Conservation (phyloP, 1,284 basidiomycete genomes). For the Phlebopus sp. region DNA sequence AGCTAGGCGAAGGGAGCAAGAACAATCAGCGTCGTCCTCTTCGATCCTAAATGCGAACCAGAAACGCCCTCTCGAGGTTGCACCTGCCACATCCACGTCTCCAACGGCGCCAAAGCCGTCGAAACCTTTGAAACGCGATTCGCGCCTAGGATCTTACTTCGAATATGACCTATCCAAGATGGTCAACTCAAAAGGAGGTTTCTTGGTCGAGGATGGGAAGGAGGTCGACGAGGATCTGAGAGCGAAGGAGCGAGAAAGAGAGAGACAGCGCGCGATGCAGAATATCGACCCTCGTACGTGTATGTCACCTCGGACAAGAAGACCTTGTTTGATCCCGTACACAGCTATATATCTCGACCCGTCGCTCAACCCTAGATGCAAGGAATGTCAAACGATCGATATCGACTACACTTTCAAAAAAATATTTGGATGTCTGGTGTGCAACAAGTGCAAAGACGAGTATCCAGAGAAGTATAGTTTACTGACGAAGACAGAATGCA, state of each 20-base stretch:
- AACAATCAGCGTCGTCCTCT: conserved; percentile 49
- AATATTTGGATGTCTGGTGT: conserved; percentile 83
- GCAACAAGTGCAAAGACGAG: conserved; percentile 86
- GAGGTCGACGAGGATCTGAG: conserved; percentile 65
- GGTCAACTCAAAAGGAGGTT: conserved; percentile 93
- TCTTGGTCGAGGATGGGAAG: conserved; percentile 81
- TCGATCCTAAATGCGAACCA: conserved; percentile 51
- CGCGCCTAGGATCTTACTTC: conserved; percentile 81
- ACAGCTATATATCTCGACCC: conserved; percentile 68
- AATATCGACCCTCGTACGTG: conserved; percentile 68
- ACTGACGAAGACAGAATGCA: conserved; percentile 98
- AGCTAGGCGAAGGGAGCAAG: conserved; percentile 55
- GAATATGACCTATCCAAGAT: conserved; percentile 97
- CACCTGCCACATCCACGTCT: conserved; percentile 54
- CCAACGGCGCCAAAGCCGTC: conserved; percentile 50
- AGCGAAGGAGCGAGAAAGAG: conserved; percentile 74
- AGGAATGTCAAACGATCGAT: conserved; percentile 79
- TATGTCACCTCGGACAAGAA: conserved; percentile 1
- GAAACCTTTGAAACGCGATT: conserved; percentile 65
- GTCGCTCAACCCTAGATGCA: conserved; percentile 75
- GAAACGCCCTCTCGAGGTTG: conserved; percentile 51
- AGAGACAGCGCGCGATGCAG: conserved; percentile 66
- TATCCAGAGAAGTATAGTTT: conserved; percentile 91
- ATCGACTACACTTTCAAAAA: conserved; percentile 81
- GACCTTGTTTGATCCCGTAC: not conserved